These are phyloP conservation scores for Tardiomyces blankii DNA, from an alignment of 1,139 yeast species.

Conservation along the genomic window DNA sequence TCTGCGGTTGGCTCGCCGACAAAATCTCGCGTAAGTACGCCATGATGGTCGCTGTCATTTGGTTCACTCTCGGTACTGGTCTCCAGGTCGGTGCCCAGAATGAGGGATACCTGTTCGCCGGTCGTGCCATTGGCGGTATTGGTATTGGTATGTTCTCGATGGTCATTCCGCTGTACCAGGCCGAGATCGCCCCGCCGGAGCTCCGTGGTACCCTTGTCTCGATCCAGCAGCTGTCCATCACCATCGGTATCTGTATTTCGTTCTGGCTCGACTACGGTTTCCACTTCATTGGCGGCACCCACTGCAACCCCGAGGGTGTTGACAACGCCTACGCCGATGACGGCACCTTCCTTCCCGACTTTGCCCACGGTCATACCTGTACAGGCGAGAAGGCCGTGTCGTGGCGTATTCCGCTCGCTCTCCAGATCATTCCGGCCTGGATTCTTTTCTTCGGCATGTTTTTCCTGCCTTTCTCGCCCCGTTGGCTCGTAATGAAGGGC, in stretches of 20 bases:
- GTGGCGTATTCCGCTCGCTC: conserved; percentile 77
- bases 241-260: conserved; percentile 77
- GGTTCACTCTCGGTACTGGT: conserved; percentile 53
- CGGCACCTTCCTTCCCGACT: conserved; percentile 34
- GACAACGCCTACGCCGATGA: conserved; percentile 47
- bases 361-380: conserved; percentile 33
- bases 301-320: conserved; percentile 40
- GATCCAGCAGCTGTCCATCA: conserved; percentile 88
- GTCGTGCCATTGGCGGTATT: conserved; percentile 61
- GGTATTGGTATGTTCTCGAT: conserved; percentile 77
- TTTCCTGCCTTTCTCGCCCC: conserved; percentile 51
- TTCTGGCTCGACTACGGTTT: conserved; percentile 60
- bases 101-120: conserved; percentile 59
- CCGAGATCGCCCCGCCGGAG: conserved; percentile 68
- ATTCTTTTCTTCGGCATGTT: conserved; percentile 5
- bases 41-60: conserved; percentile 45
- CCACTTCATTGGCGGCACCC: conserved; percentile 33
- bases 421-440: conserved; percentile 21
- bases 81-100: conserved; percentile 49
- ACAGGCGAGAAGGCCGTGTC: conserved; percentile 40
- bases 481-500: conserved; percentile 54
- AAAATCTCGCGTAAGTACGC: conserved; percentile 54
- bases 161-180: conserved; percentile 72
- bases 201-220: conserved; percentile 74
- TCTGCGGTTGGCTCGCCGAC: conserved; percentile 53